Percentiles rank a stretch among this genome's conserved stretches.
Conservation (phyloP, 2,329 filamentous ascomycete genomes). For the Acephala macrosclerotiorum region DNA sequence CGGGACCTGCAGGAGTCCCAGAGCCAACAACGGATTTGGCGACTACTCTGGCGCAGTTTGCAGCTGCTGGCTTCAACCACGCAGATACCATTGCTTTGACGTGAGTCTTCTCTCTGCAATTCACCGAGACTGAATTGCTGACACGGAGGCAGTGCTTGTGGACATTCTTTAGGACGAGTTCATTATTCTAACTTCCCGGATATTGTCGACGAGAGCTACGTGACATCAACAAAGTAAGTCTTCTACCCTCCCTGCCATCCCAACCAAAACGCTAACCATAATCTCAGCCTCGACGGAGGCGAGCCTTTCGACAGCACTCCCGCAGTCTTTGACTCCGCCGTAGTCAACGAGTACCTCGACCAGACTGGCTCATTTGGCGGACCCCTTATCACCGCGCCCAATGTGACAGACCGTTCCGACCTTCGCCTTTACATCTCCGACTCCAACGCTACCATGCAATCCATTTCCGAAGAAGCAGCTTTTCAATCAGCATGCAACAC, state of each 20-base stretch:
- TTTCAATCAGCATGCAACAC: conserved; percentile 30
- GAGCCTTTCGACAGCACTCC: conserved; percentile 30
- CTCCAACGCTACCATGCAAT: conserved; percentile 31
- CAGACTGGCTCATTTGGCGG: conserved; percentile 27
- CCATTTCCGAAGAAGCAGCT: conserved; percentile 24
- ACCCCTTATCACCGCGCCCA: conserved; percentile 26
- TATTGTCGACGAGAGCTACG: conserved; percentile 6
- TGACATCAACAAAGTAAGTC: not conserved
- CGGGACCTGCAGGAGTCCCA: conserved; percentile 35
- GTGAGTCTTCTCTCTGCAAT: conserved; percentile 18
- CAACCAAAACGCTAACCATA: not conserved
- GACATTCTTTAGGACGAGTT: conserved; percentile 25
- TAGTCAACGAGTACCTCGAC: conserved; percentile 28
- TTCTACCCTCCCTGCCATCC: not conserved
- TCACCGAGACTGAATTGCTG: not conserved
- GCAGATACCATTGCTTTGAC: conserved; percentile 32
- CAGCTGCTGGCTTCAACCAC: conserved; percentile 35
- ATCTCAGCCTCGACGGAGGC: conserved; percentile 9
- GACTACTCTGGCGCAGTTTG: conserved; percentile 28
- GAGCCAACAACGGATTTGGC: conserved; percentile 26
- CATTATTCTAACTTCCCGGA: conserved; percentile 24
- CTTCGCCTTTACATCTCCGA: conserved; percentile 30
- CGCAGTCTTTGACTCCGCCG: conserved; percentile 23
- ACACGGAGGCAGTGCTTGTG: conserved; percentile 17
- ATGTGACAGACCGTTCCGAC: conserved; percentile 25